Conservation (phyloP, 2,329 filamentous ascomycete species). For the Niveomyces coronatus region DNA sequence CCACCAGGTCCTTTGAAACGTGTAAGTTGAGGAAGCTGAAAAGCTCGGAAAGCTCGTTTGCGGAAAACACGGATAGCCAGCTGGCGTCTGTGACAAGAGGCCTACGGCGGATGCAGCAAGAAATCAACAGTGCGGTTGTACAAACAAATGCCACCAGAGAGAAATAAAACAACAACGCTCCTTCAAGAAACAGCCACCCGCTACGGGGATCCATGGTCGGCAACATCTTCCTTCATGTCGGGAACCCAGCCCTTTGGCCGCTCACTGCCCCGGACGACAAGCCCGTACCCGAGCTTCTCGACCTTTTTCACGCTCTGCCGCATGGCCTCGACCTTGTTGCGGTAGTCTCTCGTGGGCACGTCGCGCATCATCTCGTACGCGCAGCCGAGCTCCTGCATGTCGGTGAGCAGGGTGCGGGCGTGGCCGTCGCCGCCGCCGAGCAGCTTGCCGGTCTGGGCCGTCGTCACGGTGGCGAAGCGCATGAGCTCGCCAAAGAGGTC, state of each 20-base stretch:
- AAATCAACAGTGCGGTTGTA: too few relatives aligned
- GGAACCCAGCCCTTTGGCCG: constrained; percentile 87
- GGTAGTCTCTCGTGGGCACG: constrained; percentile 45
- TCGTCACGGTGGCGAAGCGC: constrained; percentile 84
- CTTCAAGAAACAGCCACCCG: constrained; percentile 10
- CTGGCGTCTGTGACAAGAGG: too few relatives aligned
- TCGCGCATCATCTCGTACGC: constrained; percentile 65
- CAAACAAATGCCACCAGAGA: constrained; percentile 2
- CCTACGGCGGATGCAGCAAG: too few relatives aligned
- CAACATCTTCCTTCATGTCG: constrained; percentile 44
- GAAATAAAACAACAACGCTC: background rate
- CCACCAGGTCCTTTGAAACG: too few relatives aligned
- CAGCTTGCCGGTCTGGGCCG: constrained; percentile 59
- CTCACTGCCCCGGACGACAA: constrained; percentile 79
- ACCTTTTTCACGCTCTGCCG: constrained; percentile 86
- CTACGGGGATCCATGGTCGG: constrained; percentile 19
- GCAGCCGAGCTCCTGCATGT: constrained; percentile 69
- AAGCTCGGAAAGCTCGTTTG: too few relatives aligned
- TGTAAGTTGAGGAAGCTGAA: too few relatives aligned
- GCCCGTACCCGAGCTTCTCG: constrained; percentile 78
- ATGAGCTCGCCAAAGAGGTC: constrained; percentile 95
- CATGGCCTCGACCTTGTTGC: constrained; percentile 81
- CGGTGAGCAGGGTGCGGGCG: constrained; percentile 57
- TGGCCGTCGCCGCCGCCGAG: constrained; percentile 23
- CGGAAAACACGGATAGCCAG: too few relatives aligned